phyloP scores from a whole-genome alignment of 2,329 filamentous ascomycete genomes.

The Claviceps sp. region DNA sequence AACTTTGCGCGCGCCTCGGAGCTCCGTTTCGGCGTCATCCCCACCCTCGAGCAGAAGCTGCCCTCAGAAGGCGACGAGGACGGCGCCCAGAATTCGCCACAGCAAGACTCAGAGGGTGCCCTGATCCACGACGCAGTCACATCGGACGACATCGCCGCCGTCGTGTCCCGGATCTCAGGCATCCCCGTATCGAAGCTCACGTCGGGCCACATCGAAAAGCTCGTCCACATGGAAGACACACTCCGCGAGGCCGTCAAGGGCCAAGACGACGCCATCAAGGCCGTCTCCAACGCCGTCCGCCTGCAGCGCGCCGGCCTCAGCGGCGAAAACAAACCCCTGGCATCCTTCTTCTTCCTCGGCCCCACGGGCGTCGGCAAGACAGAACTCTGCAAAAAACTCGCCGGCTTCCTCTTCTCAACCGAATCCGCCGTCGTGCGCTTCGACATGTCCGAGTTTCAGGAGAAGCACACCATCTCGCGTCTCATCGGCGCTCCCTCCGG shows the following conservation, averaged over 20 bases:
- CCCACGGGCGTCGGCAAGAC: slow-evolving; percentile 97
- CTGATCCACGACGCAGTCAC: slow-evolving; percentile 92
- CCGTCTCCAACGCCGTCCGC: slow-evolving; percentile 84
- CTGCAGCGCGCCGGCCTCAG: slow-evolving; percentile 87
- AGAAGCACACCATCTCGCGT: slow-evolving; percentile 89
- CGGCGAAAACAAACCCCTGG: slow-evolving; percentile 80
- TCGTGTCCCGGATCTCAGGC: slow-evolving; percentile 82
- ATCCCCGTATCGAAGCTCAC: slow-evolving; percentile 90
- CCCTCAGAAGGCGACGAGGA: slow-evolving; percentile 53
- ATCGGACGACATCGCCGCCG: slow-evolving; percentile 81
- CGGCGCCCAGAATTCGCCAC: slow-evolving; percentile 13
- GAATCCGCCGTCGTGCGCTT: slow-evolving; percentile 85
- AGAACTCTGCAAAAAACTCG: slow-evolving; percentile 92
- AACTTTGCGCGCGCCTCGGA: slow-evolving; percentile 88
- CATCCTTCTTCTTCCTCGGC: slow-evolving; percentile 94
- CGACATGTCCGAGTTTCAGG: slow-evolving; percentile 96
- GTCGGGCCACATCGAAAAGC: slow-evolving; percentile 83
- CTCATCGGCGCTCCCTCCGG: slow-evolving; percentile 88
- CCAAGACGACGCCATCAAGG: slow-evolving; percentile 84
- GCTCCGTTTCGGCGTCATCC: slow-evolving; percentile 78
- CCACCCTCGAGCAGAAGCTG: slow-evolving; percentile 62
- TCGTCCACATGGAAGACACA: slow-evolving; percentile 90
- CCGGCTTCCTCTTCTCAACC: slow-evolving; percentile 83
- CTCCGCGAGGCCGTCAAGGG: slow-evolving; percentile 74
- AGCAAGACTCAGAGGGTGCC: slow-evolving; percentile 29